Percentiles rank a stretch among this genome's conserved stretches.
These are phyloP conservation scores for Pulveroboletus sp. DNA, from an alignment of 768 basidiomycete genomes.

Conservation along the genomic window DNA sequence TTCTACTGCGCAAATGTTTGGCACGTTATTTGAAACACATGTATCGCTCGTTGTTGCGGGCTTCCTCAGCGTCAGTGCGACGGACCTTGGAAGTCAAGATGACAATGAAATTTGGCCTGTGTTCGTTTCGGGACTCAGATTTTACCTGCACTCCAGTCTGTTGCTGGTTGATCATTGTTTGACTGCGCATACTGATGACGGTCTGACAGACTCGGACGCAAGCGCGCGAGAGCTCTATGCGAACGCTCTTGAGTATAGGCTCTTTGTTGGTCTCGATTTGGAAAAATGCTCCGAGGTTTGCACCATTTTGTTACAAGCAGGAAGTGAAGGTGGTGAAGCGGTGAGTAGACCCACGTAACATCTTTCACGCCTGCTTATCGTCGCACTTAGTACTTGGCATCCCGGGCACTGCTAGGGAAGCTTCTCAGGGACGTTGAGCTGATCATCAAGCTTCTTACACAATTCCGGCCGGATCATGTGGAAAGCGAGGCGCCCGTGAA, in stretches of 20 bases:
- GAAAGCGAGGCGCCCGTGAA: constrained; percentile 46
- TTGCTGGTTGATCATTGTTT: constrained; percentile 6
- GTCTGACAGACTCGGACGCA: constrained; percentile 37
- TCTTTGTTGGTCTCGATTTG: constrained; percentile 52
- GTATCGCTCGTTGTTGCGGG: constrained; percentile 38
- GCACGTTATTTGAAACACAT: constrained; percentile 35
- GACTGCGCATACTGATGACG: background rate
- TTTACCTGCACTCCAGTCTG: constrained; percentile 48
- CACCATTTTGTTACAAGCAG: constrained; percentile 52
- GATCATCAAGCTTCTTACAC: constrained; percentile 49
- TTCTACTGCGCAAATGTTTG: constrained; percentile 34
- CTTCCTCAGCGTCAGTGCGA: constrained; percentile 48
- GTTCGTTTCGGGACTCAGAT: constrained; percentile 43
- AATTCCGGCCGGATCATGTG: constrained; percentile 44
- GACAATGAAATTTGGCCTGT: constrained; percentile 46
- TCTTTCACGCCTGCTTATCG: background rate
- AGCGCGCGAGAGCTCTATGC: constrained; percentile 41
- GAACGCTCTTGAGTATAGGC: constrained; percentile 46
- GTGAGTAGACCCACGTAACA: constrained; percentile 34
- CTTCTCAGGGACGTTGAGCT: constrained; percentile 51
- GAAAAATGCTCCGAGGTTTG: constrained; percentile 58
- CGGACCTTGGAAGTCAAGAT: constrained; percentile 43
- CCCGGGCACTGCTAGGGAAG: constrained; percentile 48
- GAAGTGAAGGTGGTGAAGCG: constrained; percentile 43
- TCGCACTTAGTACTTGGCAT: constrained; percentile 37